Evolutionary conservation across 495 filamentous ascomycete genomes (phyloP).

Genomic region (Filosporella fistucella): DNA sequence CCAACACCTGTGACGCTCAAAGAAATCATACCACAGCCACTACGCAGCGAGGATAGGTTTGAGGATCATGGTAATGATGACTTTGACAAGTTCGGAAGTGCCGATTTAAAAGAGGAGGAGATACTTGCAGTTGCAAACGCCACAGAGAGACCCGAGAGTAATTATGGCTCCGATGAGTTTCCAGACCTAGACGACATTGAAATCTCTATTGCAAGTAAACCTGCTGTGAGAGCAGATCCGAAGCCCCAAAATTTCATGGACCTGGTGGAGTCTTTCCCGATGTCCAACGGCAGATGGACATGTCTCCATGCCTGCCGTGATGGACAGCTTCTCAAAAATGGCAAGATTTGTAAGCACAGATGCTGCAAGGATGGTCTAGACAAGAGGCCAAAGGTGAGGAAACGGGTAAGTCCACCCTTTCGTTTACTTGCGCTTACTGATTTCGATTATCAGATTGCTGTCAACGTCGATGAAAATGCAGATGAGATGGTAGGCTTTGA

Average conservation of each 20-base stretch:
- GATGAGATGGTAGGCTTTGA: background rate
- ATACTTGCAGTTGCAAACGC: constrained; percentile 35
- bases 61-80: constrained; percentile 20
- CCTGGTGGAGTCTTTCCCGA: constrained; percentile 41
- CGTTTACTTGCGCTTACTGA: background rate
- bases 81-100: constrained; percentile 50
- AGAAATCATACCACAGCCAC: background rate
- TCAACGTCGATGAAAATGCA: background rate
- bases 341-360: constrained; percentile 50
- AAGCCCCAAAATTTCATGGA: constrained; percentile 19
- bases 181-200: constrained; percentile 35
- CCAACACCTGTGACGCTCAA: constrained; percentile 21
- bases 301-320: constrained; percentile 76
- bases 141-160: constrained; percentile 4
- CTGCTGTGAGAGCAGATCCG: too few relatives aligned
- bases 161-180: constrained; percentile 28
- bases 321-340: constrained; percentile 63
- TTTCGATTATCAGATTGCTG: background rate
- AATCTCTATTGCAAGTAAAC: background rate
- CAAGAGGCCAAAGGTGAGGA: constrained; percentile 57
- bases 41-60: background rate
- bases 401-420: background rate
- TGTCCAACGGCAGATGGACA: constrained; percentile 80
- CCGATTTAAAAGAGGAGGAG: constrained; percentile 52
- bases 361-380: constrained; percentile 89